A percentile compares a stretch with the other conserved stretches of the same genome.
Conservation (phyloP, 2,329 filamentous ascomycete genomes). For the Clarireedia paspali region DNA sequence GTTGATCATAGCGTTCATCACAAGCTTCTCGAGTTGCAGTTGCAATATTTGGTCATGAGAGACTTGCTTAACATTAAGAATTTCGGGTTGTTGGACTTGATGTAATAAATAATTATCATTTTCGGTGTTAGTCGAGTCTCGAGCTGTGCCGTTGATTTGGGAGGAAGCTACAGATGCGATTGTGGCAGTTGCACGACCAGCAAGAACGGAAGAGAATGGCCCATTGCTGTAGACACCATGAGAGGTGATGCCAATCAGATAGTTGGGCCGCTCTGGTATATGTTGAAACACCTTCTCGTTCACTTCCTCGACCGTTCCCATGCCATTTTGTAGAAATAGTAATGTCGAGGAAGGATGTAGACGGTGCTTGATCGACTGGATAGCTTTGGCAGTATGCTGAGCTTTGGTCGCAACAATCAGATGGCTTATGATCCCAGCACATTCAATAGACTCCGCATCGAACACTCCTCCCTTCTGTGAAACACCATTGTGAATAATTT, state of each 20-base stretch:
- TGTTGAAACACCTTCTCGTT: constrained; percentile 51
- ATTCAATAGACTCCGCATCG: constrained; percentile 13
- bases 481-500: constrained; percentile 17
- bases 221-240: constrained; percentile 47
- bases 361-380: constrained; percentile 51
- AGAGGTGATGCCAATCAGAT: constrained; percentile 58
- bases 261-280: constrained; percentile 53
- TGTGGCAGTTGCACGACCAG: constrained; percentile 40
- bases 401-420: constrained; percentile 76
- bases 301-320: constrained; percentile 61
- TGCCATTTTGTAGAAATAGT: constrained; percentile 81
- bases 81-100: constrained; percentile 36
- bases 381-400: constrained; percentile 54
- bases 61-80: constrained; percentile 36
- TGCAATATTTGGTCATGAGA: constrained; percentile 40
- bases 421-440: constrained; percentile 35
- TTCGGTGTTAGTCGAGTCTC: neutral
- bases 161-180: constrained; percentile 33
- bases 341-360: constrained; percentile 60
- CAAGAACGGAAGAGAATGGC: constrained; percentile 44
- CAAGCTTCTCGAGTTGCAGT: constrained; percentile 79
- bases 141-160: constrained; percentile 6
- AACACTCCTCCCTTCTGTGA: constrained; percentile 18
- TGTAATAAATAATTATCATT: constrained; percentile 14
- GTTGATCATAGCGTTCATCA: constrained; percentile 74